Evolutionary conservation across 257 asterid species (phyloP), one percentile per base, ranked within the genome.

Genomic region (Solanum pinnatisectum): DNA sequence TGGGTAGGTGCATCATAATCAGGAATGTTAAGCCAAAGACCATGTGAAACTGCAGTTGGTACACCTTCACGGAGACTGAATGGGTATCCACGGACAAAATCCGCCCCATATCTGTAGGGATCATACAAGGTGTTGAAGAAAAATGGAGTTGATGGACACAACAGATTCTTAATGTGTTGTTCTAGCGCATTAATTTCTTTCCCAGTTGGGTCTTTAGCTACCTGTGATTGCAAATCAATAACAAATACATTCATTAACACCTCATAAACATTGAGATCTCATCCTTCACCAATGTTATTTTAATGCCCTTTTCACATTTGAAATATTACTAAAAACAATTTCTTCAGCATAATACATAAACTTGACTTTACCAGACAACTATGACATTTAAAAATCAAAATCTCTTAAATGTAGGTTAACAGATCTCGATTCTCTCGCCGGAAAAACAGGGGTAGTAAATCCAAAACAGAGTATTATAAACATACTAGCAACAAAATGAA

Each of bases 1-100:
- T 94, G 96, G 8, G 96, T 94, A 3, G 95, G 96, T 27, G 96
- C 96, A 39, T 93, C 96, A 65, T 94, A 94, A 33, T 94, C 96
- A 4, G 96, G 96, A 49, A 94, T 94, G 92, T 94, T 94, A 56
- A 94, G 88, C 95, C 95, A 94, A 32, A 94, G 94, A 65, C 96
- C 96, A 82, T 94, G 96, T 16, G 96, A 94, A 36, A 93, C 93
- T 25, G 96, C 96, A 4, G 96, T 94, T 3, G 94, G 92, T 15
- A 88, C 95, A 25, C 94, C 95, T 82, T 93, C 95, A 33, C 94
- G 93, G 85, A 93, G 94, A 84, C 96, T 94, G 91, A 93, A 93
- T 6, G 96, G 96, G 91, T 94, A 94, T 2, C 95, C 95, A 5
- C 95, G 96, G 23, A 94, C 96, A 46, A 94, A 94, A 88, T 94